These are phyloP conservation scores for Talaromyces liani DNA, from an alignment of 495 filamentous ascomycete genomes.

Conservation along the genomic window DNA sequence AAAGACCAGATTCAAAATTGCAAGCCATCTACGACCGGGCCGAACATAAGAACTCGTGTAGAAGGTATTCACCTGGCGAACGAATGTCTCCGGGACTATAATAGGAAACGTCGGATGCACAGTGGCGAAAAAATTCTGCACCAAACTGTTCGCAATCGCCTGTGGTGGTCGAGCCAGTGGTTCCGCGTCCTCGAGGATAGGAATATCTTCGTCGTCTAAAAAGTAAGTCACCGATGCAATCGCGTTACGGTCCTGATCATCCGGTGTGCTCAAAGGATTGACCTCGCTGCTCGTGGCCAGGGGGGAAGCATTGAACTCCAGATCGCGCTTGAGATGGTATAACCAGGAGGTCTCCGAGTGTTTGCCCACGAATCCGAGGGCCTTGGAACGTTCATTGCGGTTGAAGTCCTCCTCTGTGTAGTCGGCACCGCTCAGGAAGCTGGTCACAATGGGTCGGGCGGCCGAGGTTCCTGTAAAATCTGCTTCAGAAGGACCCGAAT, in stretches of 20 bases:
- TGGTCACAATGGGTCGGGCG: constrained; percentile 11
- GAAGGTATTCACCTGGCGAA: constrained; percentile 33
- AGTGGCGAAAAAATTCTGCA: constrained; percentile 46
- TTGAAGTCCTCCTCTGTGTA: constrained; percentile 53
- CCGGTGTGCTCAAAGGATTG: background rate
- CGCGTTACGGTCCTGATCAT: constrained; percentile 20
- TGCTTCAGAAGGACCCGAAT: constrained; percentile 13
- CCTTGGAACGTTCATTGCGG: constrained; percentile 38
- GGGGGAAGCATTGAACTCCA: constrained; percentile 18
- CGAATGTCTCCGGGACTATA: constrained; percentile 40
- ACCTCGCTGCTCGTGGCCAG: background rate
- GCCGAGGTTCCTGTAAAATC: constrained; percentile 18
- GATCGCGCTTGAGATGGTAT: constrained; percentile 35
- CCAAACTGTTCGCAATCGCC: constrained; percentile 43
- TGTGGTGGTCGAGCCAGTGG: constrained; percentile 40
- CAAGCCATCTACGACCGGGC: constrained; percentile 46
- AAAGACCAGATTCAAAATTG: constrained; percentile 59
- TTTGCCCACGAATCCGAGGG: constrained; percentile 55
- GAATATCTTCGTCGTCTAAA: constrained; percentile 44
- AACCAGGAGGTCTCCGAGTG: constrained; percentile 58
- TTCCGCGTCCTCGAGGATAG: constrained; percentile 36
- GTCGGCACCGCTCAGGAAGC: constrained; percentile 45
- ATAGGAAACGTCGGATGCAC: constrained; percentile 56
- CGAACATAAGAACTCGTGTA: constrained; percentile 25
- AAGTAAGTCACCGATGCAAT: constrained; percentile 45